phyloP scores from a whole-genome alignment of 1,284 basidiomycete genomes.

The Trametes sp. region DNA sequence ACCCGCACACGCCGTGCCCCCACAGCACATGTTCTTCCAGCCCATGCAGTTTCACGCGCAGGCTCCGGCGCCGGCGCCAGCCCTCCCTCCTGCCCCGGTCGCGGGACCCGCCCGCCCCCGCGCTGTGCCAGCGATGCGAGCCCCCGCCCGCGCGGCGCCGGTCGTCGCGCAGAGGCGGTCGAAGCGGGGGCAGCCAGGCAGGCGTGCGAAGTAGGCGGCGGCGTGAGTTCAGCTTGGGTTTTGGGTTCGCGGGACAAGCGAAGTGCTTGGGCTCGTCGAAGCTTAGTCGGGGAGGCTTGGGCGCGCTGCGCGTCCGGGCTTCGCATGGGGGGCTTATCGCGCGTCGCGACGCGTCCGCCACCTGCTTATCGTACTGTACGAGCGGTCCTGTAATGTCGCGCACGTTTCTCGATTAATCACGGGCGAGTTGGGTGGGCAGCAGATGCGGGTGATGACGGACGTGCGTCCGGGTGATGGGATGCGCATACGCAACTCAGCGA shows the following conservation, averaged over 20 bases:
- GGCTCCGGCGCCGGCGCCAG: background rate
- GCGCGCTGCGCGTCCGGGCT: constrained; percentile 10
- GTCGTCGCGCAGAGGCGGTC: constrained; percentile 10
- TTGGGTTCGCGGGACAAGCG: background rate
- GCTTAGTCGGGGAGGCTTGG: no score
- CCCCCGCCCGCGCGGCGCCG: no score
- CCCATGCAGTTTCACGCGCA: background rate
- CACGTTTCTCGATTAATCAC: background rate
- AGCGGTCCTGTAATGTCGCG: background rate
- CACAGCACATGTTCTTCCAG: background rate
- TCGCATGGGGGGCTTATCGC: background rate
- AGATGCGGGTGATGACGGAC: background rate
- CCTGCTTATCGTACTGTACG: constrained; percentile 5
- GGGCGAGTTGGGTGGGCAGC: background rate
- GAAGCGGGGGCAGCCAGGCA: constrained; percentile 1
- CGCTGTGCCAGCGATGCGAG: background rate
- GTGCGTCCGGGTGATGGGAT: background rate
- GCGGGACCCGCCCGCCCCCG: background rate
- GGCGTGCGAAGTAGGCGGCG: constrained; percentile 1
- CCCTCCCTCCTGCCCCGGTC: background rate
- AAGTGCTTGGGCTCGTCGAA: background rate
- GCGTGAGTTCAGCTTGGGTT: no score
- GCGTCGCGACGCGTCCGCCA: background rate
- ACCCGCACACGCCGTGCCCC: background rate
- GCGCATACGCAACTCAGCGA: background rate